Conservation (phyloP, 78 protist species). For the Dictyostelium purpureum region DNA sequence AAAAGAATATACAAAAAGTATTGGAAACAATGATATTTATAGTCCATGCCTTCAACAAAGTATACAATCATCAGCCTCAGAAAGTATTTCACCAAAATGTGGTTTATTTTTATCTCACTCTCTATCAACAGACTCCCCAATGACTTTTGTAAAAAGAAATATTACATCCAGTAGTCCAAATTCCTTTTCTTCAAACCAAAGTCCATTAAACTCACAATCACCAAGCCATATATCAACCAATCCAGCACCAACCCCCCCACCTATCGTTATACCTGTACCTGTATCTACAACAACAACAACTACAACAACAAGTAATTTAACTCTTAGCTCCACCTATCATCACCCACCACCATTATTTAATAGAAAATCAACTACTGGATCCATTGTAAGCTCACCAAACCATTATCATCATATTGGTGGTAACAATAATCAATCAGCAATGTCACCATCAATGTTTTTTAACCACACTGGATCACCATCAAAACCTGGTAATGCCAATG, state of each 20-base stretch:
- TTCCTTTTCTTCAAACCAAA: background rate
- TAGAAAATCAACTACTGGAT: background rate
- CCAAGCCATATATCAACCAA: background rate
- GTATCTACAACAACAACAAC: background rate
- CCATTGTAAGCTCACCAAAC: background rate
- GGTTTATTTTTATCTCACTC: conserved; percentile 5
- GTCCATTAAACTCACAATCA: background rate
- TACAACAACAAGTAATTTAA: background rate
- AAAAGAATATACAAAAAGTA: background rate
- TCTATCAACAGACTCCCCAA: background rate
- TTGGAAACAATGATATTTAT: background rate
- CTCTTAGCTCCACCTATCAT: background rate
- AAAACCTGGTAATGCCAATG: background rate
- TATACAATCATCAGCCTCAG: no score
- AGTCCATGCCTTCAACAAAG: no score
- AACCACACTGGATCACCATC: background rate
- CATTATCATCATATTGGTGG: background rate
- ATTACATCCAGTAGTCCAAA: background rate
- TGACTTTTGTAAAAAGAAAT: background rate
- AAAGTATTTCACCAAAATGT: conserved; percentile 5
- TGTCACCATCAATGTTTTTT: background rate
- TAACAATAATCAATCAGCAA: background rate
- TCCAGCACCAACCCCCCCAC: no score
- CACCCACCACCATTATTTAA: background rate
- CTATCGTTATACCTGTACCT: no score